These are phyloP conservation scores for Diaporthe capsici DNA, from an alignment of 2,329 filamentous ascomycete genomes.

Conservation along the genomic window DNA sequence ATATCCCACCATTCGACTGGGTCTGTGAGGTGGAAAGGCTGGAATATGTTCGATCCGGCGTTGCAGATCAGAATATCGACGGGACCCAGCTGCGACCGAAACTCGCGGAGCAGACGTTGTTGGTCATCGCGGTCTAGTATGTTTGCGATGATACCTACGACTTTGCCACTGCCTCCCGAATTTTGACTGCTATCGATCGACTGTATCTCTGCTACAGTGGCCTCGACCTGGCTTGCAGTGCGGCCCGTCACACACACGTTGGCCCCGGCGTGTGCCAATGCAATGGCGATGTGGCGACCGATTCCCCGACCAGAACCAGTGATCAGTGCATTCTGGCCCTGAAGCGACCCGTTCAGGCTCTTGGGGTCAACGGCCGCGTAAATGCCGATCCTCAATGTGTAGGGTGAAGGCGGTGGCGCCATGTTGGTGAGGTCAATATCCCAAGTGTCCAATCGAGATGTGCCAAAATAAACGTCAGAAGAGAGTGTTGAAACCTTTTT, in stretches of 20 bases:
- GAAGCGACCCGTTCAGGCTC: not conserved
- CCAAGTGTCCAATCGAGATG: not conserved
- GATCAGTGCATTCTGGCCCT: slow-evolving; percentile 15
- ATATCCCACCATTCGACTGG: slow-evolving; percentile 26
- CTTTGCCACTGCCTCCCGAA: not conserved
- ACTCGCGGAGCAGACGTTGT: slow-evolving; percentile 3
- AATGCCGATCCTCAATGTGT: not conserved
- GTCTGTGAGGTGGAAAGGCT: slow-evolving; percentile 20
- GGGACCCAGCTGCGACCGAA: not conserved
- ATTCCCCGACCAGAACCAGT: slow-evolving; percentile 24
- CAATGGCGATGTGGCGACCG: slow-evolving; percentile 10
- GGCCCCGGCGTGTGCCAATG: slow-evolving; percentile 6
- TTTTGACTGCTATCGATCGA: not conserved
- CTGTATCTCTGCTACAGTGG: not conserved
- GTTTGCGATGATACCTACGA: not conserved
- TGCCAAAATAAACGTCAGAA: too few relatives aligned
- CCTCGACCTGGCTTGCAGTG: slow-evolving; percentile 8
- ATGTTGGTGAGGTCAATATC: not conserved
- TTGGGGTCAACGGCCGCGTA: slow-evolving; percentile 13
- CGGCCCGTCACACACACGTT: slow-evolving; percentile 10
- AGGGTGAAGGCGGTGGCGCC: slow-evolving; percentile 14
- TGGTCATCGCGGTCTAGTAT: slow-evolving; percentile 19
- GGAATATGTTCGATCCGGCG: slow-evolving; percentile 13
- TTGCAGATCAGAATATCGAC: slow-evolving; percentile 18
- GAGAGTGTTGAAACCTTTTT: too few relatives aligned